These are phyloP conservation scores for Lodderomyces theae DNA, from an alignment of 1,139 yeast species.

Conservation along the genomic window DNA sequence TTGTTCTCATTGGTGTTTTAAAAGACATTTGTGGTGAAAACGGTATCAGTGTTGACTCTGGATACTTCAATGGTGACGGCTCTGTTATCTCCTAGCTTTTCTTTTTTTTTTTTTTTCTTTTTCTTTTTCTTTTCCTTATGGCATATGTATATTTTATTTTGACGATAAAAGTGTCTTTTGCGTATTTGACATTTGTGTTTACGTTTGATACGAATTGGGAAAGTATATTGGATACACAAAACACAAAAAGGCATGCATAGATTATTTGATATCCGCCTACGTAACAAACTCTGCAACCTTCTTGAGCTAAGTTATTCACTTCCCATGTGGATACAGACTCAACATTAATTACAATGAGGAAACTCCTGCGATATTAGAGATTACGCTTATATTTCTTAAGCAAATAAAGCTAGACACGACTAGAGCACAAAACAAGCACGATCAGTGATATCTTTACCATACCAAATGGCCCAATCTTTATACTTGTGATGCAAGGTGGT, in stretches of 20 bases:
- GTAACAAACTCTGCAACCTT: no score
- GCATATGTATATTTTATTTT: no score
- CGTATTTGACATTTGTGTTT: no score
- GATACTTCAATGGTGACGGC: no score
- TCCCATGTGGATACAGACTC: no score
- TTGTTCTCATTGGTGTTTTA: constrained; percentile 24
- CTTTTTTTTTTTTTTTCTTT: no score
- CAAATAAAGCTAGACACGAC: neutral
- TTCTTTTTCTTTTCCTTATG: neutral
- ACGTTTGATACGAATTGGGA: constrained; percentile 1
- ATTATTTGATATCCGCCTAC: no score
- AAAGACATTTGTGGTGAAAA: constrained; percentile 15
- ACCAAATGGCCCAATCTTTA: constrained; percentile 61
- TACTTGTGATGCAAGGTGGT: constrained; percentile 48
- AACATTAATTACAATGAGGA: no score
- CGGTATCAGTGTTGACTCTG: neutral
- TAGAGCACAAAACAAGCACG: constrained; percentile 32
- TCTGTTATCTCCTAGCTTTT: no score
- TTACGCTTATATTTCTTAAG: neutral
- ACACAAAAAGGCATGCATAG: neutral
- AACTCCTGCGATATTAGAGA: no score
- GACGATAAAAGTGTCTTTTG: no score
- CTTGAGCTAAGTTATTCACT: no score
- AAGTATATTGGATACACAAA: constrained; percentile 1
- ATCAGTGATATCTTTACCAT: constrained; percentile 68